Base-by-base conservation (phyloP, 2,329 filamentous ascomycete genomes). In the Aspergillus sp. region DNA sequence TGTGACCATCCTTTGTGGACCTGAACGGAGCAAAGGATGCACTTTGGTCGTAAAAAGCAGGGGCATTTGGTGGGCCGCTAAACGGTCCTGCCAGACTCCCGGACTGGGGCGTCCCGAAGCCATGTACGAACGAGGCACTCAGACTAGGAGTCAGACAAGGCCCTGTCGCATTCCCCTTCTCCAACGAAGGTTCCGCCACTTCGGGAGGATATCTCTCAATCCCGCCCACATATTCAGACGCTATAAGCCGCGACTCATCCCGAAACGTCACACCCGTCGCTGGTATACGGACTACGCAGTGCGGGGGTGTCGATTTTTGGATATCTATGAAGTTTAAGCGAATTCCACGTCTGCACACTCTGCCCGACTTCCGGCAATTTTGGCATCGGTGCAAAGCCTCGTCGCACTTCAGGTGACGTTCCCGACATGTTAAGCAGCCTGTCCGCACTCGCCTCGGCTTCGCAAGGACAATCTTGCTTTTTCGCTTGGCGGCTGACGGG, bases 261-360 rank as follows among this genome's bases (percentile, higher is more conserved):
- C 90, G 84, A 67, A 98, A 97, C 55, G 86, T 83, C 13, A 97
- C 86, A 84, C 73, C 71, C 84, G 89, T 92, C 54, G 91, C 88
- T 1, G 83, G 79, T 1, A 86, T 84, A 2, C 82, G 84, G 5
- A 84, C 81, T 23, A 90, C 79, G 52, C 74, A 67, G 64, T 84
- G 84, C 10, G 87, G 88, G 55, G 89, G 91, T 53, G 82, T 79
- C 70, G 90, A 87, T 59, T 89, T 88, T 63, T 89, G 88, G 3
- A 89, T 90, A 71, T 96, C 92, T 67, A 96, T 92, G 70, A 96
- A 98, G 77, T 96, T 97, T 42, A 98, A 81, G 39, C 91, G 86
- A 54, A 97, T 82, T 17, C 93, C 94, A 67, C 92, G 86, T 73
- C 93, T 92, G 80, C 94, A 98, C 59, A 88, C 82, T 54, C 94